phyloP scores from a whole-genome alignment of 768 basidiomycete genomes.

The Lentinula sp. region DNA sequence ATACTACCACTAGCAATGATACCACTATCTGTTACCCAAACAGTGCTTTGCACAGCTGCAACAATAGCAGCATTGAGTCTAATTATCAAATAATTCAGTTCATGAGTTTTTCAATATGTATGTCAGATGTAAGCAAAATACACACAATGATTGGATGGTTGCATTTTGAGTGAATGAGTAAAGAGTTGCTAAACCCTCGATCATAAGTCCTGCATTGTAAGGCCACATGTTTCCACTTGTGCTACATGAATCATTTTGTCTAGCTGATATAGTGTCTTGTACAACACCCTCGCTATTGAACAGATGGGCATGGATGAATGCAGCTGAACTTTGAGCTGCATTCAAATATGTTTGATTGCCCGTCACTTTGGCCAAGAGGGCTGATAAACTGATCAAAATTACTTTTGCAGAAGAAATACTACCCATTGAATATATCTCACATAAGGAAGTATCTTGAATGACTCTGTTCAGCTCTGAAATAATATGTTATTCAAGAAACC shows the following conservation, averaged over 20 bases:
- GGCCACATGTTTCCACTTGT: not conserved
- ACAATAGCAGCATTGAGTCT: not conserved
- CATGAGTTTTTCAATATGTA: too few species aligned
- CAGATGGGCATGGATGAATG: conserved; percentile 9
- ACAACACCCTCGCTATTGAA: conserved; percentile 1
- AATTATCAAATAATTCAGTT: not conserved
- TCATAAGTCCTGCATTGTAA: conserved; percentile 9
- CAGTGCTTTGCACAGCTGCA: not conserved
- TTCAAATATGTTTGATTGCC: conserved; percentile 6
- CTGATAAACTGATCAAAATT: not conserved
- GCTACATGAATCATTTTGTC: conserved; percentile 5
- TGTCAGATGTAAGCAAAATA: not conserved
- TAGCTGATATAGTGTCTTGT: conserved; percentile 5
- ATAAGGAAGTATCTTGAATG: not conserved
- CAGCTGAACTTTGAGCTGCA: conserved; percentile 3
- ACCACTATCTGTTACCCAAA: not conserved
- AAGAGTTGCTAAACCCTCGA: conserved; percentile 10
- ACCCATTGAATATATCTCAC: not conserved
- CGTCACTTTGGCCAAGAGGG: conserved; percentile 9
- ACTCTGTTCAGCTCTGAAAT: not conserved
- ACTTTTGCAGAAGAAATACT: not conserved
- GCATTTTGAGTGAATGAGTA: conserved; percentile 5
- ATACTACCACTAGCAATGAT: not conserved
- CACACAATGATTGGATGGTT: conserved; percentile 4
- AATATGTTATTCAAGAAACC: not conserved